Percentiles rank a stretch among this genome's conserved stretches.
phyloP scores from a whole-genome alignment of 2,329 filamentous ascomycete genomes.

The Endocalyx cinctus region DNA sequence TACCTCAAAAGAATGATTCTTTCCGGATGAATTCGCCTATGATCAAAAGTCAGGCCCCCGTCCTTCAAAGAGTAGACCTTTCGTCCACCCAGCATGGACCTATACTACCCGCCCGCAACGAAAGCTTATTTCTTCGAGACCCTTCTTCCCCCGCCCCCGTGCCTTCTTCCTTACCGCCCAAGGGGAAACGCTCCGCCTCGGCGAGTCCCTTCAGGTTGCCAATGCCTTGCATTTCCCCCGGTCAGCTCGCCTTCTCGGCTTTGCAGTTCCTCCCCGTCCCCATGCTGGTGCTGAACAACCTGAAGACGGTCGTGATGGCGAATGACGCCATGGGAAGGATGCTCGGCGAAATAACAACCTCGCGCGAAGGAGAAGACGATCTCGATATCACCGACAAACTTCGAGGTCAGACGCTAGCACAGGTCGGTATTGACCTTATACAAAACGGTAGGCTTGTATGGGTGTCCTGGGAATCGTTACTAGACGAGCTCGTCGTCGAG shows the following conservation, averaged over 20 bases:
- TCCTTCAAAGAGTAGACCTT: constrained; percentile 6
- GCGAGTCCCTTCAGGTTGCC: constrained; percentile 32
- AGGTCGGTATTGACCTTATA: constrained; percentile 69
- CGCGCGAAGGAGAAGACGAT: constrained; percentile 34
- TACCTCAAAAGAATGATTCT: constrained; percentile 4
- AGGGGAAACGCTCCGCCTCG: constrained; percentile 20
- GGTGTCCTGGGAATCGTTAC: constrained; percentile 55
- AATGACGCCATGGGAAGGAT: constrained; percentile 73
- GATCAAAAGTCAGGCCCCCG: neutral
- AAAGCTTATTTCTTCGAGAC: too few species aligned
- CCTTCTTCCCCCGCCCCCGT: too few species aligned
- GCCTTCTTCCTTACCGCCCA: constrained; percentile 10
- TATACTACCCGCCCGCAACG: too few species aligned
- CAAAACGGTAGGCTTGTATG: constrained; percentile 60
- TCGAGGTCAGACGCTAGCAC: constrained; percentile 60
- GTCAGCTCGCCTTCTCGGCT: constrained; percentile 59
- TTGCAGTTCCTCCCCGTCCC: constrained; percentile 73
- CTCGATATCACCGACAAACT: constrained; percentile 53
- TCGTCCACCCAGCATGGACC: constrained; percentile 6
- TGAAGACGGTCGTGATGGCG: constrained; percentile 67
- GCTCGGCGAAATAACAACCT: constrained; percentile 51
- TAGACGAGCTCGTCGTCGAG: constrained; percentile 48
- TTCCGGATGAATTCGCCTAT: neutral
- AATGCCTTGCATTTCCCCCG: constrained; percentile 45
- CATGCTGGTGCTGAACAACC: constrained; percentile 60